A percentile compares a stretch with the other conserved stretches of the same genome.
These are phyloP conservation scores for Pseudoperonospora humuli DNA, from an alignment of 352 stramenopile species.

Conservation along the genomic window DNA sequence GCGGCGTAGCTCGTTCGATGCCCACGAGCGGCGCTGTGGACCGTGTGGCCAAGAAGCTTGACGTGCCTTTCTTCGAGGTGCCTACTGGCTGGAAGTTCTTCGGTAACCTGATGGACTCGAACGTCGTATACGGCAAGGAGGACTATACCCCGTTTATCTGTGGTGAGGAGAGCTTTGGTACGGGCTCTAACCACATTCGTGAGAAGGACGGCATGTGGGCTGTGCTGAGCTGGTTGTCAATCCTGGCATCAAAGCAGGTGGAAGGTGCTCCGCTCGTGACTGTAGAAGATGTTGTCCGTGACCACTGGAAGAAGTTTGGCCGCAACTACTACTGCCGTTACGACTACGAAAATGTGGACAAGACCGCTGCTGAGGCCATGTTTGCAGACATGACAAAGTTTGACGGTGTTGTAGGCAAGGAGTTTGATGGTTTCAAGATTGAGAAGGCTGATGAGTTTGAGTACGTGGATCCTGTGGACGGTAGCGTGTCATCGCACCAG, in stretches of 20 bases:
- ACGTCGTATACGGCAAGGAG: slow-evolving; percentile 91
- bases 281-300: slow-evolving; percentile 94
- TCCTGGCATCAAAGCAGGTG: slow-evolving; percentile 89
- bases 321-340: slow-evolving; percentile 99
- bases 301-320: slow-evolving; percentile 96
- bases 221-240: slow-evolving; percentile 97
- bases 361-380: slow-evolving; percentile 67
- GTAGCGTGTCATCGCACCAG: slow-evolving; percentile 93
- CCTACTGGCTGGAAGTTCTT: slow-evolving; percentile 99
- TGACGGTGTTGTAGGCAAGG: slow-evolving; percentile 51
- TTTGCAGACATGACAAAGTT: slow-evolving; percentile 72
- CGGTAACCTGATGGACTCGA: slow-evolving; percentile 99
- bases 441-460: slow-evolving; percentile 94
- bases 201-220: slow-evolving; percentile 99
- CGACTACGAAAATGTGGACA: slow-evolving; percentile 98
- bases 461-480: slow-evolving; percentile 98
- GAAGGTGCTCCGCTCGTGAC: slow-evolving; percentile 86
- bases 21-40: slow-evolving; percentile 96
- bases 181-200: slow-evolving; percentile 97
- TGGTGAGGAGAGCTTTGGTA: slow-evolving; percentile 98
- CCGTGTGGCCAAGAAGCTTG: slow-evolving; percentile 92
- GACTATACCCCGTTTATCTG: slow-evolving; percentile 99
- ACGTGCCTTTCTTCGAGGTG: slow-evolving; percentile 94
- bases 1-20: slow-evolving; percentile 97
- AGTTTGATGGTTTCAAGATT: slow-evolving; percentile 73